Conservation (phyloP, 345 rosid species). For the Eucalyptus victrix region DNA sequence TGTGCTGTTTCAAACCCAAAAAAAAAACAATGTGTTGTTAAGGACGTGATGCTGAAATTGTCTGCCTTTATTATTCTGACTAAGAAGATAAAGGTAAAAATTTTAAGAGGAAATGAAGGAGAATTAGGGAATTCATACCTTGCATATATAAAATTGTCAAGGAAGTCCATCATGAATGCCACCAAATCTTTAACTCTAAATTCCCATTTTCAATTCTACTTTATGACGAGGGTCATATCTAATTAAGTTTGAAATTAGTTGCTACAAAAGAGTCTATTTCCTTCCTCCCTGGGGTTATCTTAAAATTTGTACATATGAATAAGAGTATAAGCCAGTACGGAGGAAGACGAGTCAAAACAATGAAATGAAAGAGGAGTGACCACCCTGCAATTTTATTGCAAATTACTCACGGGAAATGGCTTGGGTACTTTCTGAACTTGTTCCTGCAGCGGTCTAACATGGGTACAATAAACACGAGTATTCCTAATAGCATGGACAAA, state of each 20-base stretch:
- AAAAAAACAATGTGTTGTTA: background rate
- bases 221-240: slow-evolving; percentile 89
- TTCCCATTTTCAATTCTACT: slow-evolving; percentile 90
- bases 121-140: background rate
- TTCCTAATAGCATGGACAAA: slow-evolving; percentile 69
- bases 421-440: slow-evolving; percentile 81
- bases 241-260: slow-evolving; percentile 54
- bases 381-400: background rate
- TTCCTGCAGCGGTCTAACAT: slow-evolving; percentile 67
- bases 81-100: background rate
- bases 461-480: slow-evolving; percentile 69
- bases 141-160: background rate
- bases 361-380: background rate
- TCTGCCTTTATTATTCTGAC: background rate
- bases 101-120: background rate
- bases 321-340: background rate
- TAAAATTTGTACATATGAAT: slow-evolving; percentile 38
- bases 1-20: no score
- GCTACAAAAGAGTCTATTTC: slow-evolving; percentile 60
- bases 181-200: slow-evolving; percentile 1
- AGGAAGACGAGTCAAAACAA: background rate
- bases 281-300: slow-evolving; percentile 77
- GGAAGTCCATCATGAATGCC: background rate
- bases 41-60: background rate
- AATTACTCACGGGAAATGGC: slow-evolving; percentile 70